Evolutionary conservation across 176 grass and related monocot genomes (phyloP).

Genomic region (Elaeis guineensis): DNA sequence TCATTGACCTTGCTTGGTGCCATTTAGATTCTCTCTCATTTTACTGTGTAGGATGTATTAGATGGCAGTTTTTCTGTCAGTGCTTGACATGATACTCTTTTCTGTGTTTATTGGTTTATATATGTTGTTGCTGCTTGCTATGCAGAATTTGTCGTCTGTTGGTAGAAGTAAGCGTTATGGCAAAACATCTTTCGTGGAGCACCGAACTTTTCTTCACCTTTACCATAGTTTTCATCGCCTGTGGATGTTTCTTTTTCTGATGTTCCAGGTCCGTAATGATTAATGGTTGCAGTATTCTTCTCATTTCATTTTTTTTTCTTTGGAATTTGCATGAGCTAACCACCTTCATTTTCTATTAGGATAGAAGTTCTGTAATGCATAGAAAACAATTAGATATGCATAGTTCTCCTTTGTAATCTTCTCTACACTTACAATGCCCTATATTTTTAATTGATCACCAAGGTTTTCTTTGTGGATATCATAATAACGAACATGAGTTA

Average conservation of each 20-base stretch:
- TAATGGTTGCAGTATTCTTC: not conserved
- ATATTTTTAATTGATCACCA: too few species aligned
- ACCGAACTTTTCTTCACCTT: slow-evolving; percentile 92
- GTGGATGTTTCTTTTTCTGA: slow-evolving; percentile 95
- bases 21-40: too few species aligned
- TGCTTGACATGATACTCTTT: not conserved
- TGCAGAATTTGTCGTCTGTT: slow-evolving; percentile 33
- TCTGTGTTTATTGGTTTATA: not conserved
- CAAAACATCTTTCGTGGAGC: slow-evolving; percentile 95
- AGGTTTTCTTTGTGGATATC: too few species aligned
- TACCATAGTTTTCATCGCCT: slow-evolving; percentile 98
- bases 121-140: slow-evolving; percentile 1
- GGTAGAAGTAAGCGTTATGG: slow-evolving; percentile 71
- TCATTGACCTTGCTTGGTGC: too few species aligned
- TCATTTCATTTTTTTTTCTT: not conserved
- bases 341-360: too few species aligned
- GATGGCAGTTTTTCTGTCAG: not conserved
- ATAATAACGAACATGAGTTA: too few species aligned
- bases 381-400: too few species aligned
- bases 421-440: too few species aligned
- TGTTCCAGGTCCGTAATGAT: slow-evolving; percentile 52
- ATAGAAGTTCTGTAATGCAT: too few species aligned
- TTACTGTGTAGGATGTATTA: too few species aligned
- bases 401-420: too few species aligned
- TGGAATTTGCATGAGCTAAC: too few species aligned